These are phyloP conservation scores for Neurospora hispaniola DNA, from an alignment of 495 filamentous ascomycete genomes.

Conservation along the genomic window DNA sequence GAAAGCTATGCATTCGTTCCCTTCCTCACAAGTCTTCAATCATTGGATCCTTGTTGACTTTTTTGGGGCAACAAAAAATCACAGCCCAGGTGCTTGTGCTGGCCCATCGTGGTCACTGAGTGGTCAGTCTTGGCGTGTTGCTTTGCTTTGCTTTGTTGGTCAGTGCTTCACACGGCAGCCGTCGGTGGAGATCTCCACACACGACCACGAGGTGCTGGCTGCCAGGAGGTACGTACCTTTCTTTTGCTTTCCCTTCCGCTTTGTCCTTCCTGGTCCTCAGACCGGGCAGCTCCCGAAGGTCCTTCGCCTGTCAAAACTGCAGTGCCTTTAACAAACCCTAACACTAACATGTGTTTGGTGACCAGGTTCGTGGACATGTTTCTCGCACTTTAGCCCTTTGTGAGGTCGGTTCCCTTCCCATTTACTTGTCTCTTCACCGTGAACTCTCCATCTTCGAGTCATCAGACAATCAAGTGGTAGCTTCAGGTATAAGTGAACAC, in stretches of 20 bases:
- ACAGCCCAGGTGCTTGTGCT: slow-evolving; percentile 13
- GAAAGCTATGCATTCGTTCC: not conserved
- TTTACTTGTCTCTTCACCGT: not conserved
- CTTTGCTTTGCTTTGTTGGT: not conserved
- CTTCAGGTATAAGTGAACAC: not conserved
- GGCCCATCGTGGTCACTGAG: not conserved
- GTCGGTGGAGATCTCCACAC: not conserved
- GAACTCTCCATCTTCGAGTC: not conserved
- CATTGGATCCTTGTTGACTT: slow-evolving; percentile 32
- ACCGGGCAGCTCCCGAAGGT: too few species aligned
- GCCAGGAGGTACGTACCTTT: not conserved
- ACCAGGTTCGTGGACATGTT: not conserved
- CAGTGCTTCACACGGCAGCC: not conserved
- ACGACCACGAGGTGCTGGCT: not conserved
- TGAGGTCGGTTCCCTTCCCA: not conserved
- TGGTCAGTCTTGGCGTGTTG: not conserved
- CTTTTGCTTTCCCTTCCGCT: not conserved
- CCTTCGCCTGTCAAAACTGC: too few species aligned
- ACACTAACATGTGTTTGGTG: not conserved
- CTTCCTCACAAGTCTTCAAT: slow-evolving; percentile 15
- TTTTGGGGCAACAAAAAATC: slow-evolving; percentile 20
- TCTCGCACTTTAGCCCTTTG: not conserved
- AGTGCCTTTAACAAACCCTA: not conserved
- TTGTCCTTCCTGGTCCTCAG: not conserved
- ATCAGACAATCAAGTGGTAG: not conserved